phyloP scores from a whole-genome alignment of 139 green algal genomes.

The Medakamo hakoo region DNA sequence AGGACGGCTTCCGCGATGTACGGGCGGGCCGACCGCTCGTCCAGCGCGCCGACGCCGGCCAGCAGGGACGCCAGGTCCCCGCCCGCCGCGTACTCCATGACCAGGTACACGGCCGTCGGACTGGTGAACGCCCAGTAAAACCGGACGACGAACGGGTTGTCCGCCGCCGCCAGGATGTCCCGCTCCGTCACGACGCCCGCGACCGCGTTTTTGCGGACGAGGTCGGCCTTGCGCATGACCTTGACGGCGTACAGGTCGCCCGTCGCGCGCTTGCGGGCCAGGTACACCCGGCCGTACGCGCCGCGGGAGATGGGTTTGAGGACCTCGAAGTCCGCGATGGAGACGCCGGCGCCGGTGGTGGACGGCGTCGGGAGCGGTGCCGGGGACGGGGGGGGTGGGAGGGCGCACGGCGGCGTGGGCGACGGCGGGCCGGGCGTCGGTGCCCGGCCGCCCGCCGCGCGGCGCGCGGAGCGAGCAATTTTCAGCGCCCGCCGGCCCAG shows the following conservation, averaged over 20 bases:
- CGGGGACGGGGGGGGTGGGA: not conserved
- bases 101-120: constrained; percentile 85
- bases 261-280: constrained; percentile 68
- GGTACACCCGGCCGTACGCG: constrained; percentile 86
- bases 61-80: constrained; percentile 74
- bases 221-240: constrained; percentile 81
- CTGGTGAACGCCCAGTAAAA: constrained; percentile 89
- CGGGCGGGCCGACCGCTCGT: constrained; percentile 59
- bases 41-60: constrained; percentile 52
- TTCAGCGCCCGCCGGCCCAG: no score
- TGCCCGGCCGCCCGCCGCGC: no score
- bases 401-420: constrained; percentile 4
- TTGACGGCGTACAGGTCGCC: constrained; percentile 68
- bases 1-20: constrained; percentile 86
- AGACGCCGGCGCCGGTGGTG: constrained; percentile 5
- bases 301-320: constrained; percentile 86
- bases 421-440: constrained; percentile 9
- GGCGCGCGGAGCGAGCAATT: no score
- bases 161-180: constrained; percentile 80
- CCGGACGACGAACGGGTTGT: constrained; percentile 74
- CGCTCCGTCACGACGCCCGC: constrained; percentile 76
- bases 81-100: constrained; percentile 92
- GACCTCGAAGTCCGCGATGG: constrained; percentile 87
- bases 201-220: constrained; percentile 92
- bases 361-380: not conserved